These are phyloP conservation scores for Gynostemma pentaphyllum DNA, from an alignment of 306 rosid species.

Conservation along the genomic window DNA sequence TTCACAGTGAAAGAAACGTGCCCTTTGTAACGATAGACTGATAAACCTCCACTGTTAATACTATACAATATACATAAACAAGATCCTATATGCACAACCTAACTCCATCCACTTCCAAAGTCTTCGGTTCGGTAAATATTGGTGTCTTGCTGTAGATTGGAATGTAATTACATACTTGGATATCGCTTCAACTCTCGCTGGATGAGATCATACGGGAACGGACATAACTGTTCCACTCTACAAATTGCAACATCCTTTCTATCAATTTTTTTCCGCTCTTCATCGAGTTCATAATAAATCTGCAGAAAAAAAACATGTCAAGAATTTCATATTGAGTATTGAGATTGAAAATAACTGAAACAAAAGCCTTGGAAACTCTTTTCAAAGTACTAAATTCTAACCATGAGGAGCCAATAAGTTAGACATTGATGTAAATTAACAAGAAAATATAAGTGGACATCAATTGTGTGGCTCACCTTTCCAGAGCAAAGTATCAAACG, in stretches of 20 bases:
- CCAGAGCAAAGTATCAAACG: slow-evolving; percentile 92
- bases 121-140: background rate
- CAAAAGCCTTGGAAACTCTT: background rate
- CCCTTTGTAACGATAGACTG: background rate
- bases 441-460: background rate
- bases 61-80: too few relatives aligned
- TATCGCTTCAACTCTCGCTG: slow-evolving; percentile 87
- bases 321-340: background rate
- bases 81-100: background rate
- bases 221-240: slow-evolving; percentile 91
- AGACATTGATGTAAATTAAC: background rate
- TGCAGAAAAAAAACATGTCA: slow-evolving; percentile 16
- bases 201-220: slow-evolving; percentile 90
- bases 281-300: slow-evolving; percentile 92
- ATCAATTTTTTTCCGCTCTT: slow-evolving; percentile 43
- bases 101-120: background rate
- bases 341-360: background rate
- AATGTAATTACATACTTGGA: slow-evolving; percentile 71
- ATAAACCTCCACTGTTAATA: background rate
- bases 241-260: slow-evolving; percentile 83
- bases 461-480: slow-evolving; percentile 43
- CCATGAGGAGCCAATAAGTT: background rate
- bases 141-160: background rate
- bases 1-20: background rate
- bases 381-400: too few relatives aligned